phyloP scores from a whole-genome alignment of 2,329 filamentous ascomycete genomes.

The Neofusicoccum ribis region DNA sequence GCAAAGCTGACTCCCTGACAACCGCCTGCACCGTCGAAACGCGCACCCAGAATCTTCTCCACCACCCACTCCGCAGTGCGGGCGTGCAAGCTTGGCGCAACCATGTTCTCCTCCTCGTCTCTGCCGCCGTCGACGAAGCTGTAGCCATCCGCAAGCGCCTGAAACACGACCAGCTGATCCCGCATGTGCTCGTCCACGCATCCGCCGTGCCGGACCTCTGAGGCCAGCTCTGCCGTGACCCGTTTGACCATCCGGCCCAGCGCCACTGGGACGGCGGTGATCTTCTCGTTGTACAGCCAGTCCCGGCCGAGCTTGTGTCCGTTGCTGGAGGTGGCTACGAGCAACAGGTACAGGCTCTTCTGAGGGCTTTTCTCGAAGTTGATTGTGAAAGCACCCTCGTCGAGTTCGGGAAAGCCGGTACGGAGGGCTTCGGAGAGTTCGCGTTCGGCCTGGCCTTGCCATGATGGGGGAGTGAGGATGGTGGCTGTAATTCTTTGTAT shows the following conservation, averaged over 20 bases:
- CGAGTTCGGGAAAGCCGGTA: conserved; percentile 24
- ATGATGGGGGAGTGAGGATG: conserved; percentile 38
- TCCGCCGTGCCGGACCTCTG: conserved; percentile 48
- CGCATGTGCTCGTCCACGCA: conserved; percentile 57
- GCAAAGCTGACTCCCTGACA: conserved; percentile 41
- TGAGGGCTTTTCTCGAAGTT: conserved; percentile 46
- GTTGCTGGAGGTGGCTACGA: conserved; percentile 53
- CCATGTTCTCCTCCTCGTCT: conserved; percentile 26
- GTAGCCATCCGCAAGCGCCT: conserved; percentile 52
- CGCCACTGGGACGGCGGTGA: conserved; percentile 23
- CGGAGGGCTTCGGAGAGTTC: conserved; percentile 27
- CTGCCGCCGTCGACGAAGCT: conserved; percentile 37
- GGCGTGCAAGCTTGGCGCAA: conserved; percentile 46
- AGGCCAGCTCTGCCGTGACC: conserved; percentile 47
- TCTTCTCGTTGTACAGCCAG: conserved; percentile 41
- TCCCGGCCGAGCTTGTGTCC: conserved; percentile 55
- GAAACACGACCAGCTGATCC: conserved; percentile 62
- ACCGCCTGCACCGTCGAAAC: conserved; percentile 37
- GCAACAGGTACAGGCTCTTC: conserved; percentile 53
- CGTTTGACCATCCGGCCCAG: conserved; percentile 42
- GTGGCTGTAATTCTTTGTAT: conserved; percentile 36
- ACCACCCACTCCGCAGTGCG: conserved; percentile 49
- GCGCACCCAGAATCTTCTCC: conserved; percentile 38
- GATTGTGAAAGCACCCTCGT: background rate
- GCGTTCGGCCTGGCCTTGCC: conserved; percentile 32